Evolutionary conservation across 345 rosid genomes (phyloP), one percentile per base, ranked within the genome.

Genomic region (Rhodomyrtus tomentosa): DNA sequence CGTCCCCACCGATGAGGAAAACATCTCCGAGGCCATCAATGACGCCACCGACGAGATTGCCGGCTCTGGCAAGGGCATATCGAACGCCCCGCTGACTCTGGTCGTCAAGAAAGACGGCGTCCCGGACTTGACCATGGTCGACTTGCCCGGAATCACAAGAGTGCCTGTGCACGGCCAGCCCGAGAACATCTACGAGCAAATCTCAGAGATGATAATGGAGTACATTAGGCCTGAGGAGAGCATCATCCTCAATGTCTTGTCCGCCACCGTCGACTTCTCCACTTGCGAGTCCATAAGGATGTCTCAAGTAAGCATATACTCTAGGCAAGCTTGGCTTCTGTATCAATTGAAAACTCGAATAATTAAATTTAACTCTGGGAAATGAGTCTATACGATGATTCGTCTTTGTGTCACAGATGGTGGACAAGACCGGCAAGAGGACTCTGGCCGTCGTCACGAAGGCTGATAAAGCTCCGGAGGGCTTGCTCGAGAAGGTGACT

Each of bases 391-490:
- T 91, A 1, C 82, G 89, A 11, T 59, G 1, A 59, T 59, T 15
- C 5, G 73, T 22, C 20, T 53, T 21, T 20, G 90, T 90, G 94
- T 91, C 93, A 0, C 87, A 76, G 48, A 81, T 84, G 72, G 92
- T 93, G 2, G 93, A 92, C 62, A 90, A 84, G 84, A 88, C 87
- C 0, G 93, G 94, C 0, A 88, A 83, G 49, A 56, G 95, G 32
- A 92, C 96, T 55, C 89, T 92, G 0, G 94, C 93, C 5, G 93
- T 90, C 3, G 96, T 92, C 0, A 91, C 95, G 5, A 87, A 91
- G 32, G 90, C 91, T 0, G 94, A 92, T 10, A 91, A 76, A 85
- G 87, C 92, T 2, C 92, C 94, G 3, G 92, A 93, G 85, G 94
- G 92, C 2, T 82, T 90, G 25, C 84, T 85, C n/a, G 89, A 91